These are phyloP conservation scores for Lyophyllum decastes DNA, from an alignment of 768 basidiomycete genomes.

Conservation along the genomic window DNA sequence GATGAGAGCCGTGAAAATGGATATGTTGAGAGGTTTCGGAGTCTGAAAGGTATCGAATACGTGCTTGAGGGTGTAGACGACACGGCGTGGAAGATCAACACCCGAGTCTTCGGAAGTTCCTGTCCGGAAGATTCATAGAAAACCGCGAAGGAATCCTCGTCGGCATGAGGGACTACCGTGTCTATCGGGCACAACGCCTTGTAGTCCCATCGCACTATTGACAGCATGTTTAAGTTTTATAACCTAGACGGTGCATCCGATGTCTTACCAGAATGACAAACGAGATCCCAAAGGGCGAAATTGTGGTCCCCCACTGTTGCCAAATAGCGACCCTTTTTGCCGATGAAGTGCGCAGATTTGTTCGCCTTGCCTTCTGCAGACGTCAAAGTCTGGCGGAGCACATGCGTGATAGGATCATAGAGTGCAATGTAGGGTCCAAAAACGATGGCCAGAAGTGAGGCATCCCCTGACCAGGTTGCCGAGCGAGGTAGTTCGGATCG, in stretches of 20 bases:
- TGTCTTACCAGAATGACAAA: constrained; percentile 57
- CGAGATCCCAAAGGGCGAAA: constrained; percentile 73
- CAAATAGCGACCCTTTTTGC: constrained; percentile 70
- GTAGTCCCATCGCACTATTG: constrained; percentile 64
- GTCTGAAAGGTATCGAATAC: constrained; percentile 58
- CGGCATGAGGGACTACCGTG: constrained; percentile 55
- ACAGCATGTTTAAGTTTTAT: not conserved
- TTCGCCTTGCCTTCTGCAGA: constrained; percentile 52
- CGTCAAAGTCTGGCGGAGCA: constrained; percentile 59
- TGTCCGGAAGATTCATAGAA: constrained; percentile 39
- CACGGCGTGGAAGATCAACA: constrained; percentile 49
- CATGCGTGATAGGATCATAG: constrained; percentile 69
- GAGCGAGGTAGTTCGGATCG: constrained; percentile 67
- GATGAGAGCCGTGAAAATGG: constrained; percentile 28
- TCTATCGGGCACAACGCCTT: constrained; percentile 37
- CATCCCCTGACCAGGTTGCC: constrained; percentile 82
- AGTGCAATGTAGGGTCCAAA: constrained; percentile 68
- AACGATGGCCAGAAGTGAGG: constrained; percentile 78
- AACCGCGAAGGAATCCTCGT: constrained; percentile 59
- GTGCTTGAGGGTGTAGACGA: constrained; percentile 47
- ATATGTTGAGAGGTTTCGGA: constrained; percentile 50
- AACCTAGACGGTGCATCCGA: not conserved
- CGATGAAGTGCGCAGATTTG: constrained; percentile 63
- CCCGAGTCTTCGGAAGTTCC: constrained; percentile 35
- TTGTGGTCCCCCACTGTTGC: constrained; percentile 49